Base-by-base conservation (phyloP, 1,139 yeast genomes). In the Zygosaccharomyces sapae region DNA sequence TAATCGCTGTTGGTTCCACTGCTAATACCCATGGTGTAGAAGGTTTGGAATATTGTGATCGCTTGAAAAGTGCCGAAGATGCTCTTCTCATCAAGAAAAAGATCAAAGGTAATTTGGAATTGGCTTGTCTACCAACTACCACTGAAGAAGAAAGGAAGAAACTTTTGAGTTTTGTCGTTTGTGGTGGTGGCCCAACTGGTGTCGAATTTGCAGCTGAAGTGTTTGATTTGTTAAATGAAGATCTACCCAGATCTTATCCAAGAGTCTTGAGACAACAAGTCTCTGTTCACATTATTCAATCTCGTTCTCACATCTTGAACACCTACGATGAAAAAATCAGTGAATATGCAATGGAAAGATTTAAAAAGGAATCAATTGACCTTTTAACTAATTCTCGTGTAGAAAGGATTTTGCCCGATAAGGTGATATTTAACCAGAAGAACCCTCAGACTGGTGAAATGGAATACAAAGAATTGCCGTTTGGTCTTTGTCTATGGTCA, bases 161-260 rank as follows among this genome's bases (percentile, higher is more conserved):
- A 47, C 63, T 80, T 45, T 66, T 81, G 46, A 77, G 81, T 53
- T 80, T 80, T 67, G 86, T 81, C 22, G 75, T 81, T 37, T 81
- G 85, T 60, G 86, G 86, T 51, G 86, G 85, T 49, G 86, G 86
- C 27, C 86, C 86, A 52, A 81, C 86, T 2, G 86, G 86, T 55
- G 83, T 79, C 37, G 86, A 81, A 61, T 72, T 81, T 55, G 86
- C 86, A 19, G 84, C 85, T 24, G 83, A 80, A 61, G 74, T 80
- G 24, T 79, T 69, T 53, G 86, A 80, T 57, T 59, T 80, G 51
- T 65, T 80, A 56, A 78, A 79, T 58, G 86, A 80, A 63, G 85
- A 80, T 59, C 61, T 80, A 54, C 70, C 73, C 41, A 69, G 73
- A 41, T 63, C 71, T 44, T 80, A 77, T 65, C 85, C 86, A 48